Evolutionary conservation across 257 asterid species (phyloP), one percentile per base, ranked within the genome.

Genomic region (Solanum rostratum): DNA sequence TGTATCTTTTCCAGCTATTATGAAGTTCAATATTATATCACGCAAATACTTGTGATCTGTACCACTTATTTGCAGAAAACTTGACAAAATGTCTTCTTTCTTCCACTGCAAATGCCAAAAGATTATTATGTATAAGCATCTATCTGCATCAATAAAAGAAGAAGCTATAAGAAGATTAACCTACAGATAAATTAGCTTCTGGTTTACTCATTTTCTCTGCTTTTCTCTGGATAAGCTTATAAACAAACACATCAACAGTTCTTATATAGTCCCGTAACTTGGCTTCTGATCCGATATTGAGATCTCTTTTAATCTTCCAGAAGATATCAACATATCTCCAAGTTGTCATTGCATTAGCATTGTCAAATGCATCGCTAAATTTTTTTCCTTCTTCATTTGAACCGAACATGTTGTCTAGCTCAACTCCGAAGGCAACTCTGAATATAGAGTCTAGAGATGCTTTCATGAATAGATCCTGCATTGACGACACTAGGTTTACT

Each of bases 1-100:
- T 29, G 95, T 90, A 81, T 92, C 95, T 85, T 86, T 91, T 52
- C 94, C 95, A 16, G 94, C 91, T 55, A 90, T 88, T 52, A 89
- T 86, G 90, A 91, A 89, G 88, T 85, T 92, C 87, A 90, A 60
- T 80, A 89, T 90, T 63, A 91, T 90, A 85, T 92, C 96, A 3
- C 92, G 83, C 86, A 91, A 82, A 84, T 86, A 90, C 84, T 80
- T 92, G 3, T 88, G 89, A 87, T 89, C 87, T 6, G 84, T 78
- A 63, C 84, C 86, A 1, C 30, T 80, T 24, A 85, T 24, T 73
- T 87, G 89, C 85, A 92, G 63, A 37, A 92, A 92, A 85, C 94
- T 89, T 30, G 93, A 89, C 85, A 92, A 85, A 45, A 91, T 89
- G 88, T 92, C 94, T 24, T 91, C 93, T 85, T 89, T 92, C 84